Conservation (phyloP, 306 rosid species). For the Rosa lucieae region DNA sequence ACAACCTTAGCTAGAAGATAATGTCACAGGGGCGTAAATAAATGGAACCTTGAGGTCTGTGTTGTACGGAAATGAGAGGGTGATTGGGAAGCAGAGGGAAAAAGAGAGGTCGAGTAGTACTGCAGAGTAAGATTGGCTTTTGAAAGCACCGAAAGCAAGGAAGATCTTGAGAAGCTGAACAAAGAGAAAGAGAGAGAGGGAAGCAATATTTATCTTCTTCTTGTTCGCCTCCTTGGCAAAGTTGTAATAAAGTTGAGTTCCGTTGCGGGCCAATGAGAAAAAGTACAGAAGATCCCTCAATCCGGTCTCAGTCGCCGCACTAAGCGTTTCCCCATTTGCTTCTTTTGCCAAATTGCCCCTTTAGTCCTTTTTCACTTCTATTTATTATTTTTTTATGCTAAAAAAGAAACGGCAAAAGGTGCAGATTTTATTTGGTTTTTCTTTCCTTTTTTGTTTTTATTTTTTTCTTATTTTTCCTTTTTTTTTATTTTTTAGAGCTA, state of each 20-base stretch:
- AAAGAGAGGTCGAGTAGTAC: conserved; percentile 16
- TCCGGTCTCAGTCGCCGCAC: conserved; percentile 2
- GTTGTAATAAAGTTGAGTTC: background rate
- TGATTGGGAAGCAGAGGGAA: background rate
- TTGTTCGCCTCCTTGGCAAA: background rate
- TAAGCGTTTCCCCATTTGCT: background rate
- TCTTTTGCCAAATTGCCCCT: background rate
- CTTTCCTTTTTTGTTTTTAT: no score
- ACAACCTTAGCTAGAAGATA: conserved; percentile 22
- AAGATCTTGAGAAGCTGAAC: conserved; percentile 42
- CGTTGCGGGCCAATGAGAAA: conserved; percentile 24
- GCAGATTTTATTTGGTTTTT: no score
- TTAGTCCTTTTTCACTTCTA: background rate
- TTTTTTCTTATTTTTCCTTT: no score
- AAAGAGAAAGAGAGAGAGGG: background rate
- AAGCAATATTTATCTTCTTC: conserved; percentile 9
- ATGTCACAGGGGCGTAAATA: conserved; percentile 25
- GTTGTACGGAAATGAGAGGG: conserved; percentile 13
- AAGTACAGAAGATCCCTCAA: conserved; percentile 19
- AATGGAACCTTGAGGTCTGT: conserved; percentile 30
- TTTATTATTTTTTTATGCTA: no score
- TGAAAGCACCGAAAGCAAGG: conserved; percentile 41
- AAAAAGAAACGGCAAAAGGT: no score
- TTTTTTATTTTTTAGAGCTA: no score
- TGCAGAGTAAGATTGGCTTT: conserved; percentile 29